Evolutionary conservation across 2,329 filamentous ascomycete genomes (phyloP), one percentile per base, ranked within the genome.

Genomic region (Fusarium decemcellulare): DNA sequence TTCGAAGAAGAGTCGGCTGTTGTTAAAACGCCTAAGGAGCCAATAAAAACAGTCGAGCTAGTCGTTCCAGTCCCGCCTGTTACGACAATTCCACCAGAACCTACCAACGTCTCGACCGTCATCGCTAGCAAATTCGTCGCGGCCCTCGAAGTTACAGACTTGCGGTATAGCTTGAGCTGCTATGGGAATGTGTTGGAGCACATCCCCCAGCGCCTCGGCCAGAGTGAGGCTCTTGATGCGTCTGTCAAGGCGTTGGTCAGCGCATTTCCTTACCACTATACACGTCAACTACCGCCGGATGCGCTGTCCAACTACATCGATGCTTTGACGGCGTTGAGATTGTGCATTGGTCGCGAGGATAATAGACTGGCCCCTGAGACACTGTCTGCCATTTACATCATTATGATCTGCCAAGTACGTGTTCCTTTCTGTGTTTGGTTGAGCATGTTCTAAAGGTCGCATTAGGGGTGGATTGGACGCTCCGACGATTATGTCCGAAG

Each of bases 181-280:
- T 86, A 84, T 60, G 85, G 84, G 0, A 65, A 70, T 1, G 86
- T 83, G 62, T 67, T 87, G 8, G 72, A 74, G 9, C 76, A 83
- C 12, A 71, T 87, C 1, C 85, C 85, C 0, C 68, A 63, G 30
- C 81, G 82, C 1, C 72, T 87, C 8, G 85, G 84, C 2, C 73
- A 63, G 6, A 85, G 81, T 39, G 75, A 77, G 44, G 82, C 82
- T 5, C 74, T 87, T 1, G 83, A 86, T 61, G 76, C 78, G 1
- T 71, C 79, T 1, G 73, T 76, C 32, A 72, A 73, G 16, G 70
- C 74, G 18, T 67, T 80, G 30, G 67, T 72, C 11, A 70, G 59
- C 15, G 59, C 68, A 1, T 72, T 74, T 0, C 68, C 74, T 1
- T 71, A 65, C 18, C 43, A 76, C 4, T 67, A 74, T 36, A 58